phyloP scores from a whole-genome alignment of 129 eudicot genomes.

The Escallonia rubra region DNA sequence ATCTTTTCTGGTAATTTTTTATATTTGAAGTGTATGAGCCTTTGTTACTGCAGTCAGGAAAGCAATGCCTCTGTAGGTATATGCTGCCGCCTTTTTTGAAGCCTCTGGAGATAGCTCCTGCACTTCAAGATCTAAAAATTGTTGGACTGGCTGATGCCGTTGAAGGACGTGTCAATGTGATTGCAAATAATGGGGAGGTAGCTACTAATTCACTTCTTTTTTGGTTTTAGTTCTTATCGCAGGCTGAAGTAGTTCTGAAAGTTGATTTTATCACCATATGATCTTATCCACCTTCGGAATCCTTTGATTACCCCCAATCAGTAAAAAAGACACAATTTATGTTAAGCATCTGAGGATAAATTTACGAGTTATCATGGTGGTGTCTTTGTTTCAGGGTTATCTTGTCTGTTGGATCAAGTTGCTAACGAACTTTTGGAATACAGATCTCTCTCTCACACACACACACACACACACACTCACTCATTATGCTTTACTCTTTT shows the following conservation, averaged over 20 bases:
- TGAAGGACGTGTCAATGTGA: conserved; percentile 79
- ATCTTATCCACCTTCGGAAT: background rate
- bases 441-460: background rate
- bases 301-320: background rate
- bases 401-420: too few relatives aligned
- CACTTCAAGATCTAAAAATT: conserved; percentile 47
- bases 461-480: too few relatives aligned
- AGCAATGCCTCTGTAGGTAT: conserved; percentile 85
- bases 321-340: too few relatives aligned
- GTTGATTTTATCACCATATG: background rate
- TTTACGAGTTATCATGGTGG: too few relatives aligned
- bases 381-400: too few relatives aligned
- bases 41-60: conserved; percentile 69
- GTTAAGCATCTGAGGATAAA: too few relatives aligned
- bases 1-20: background rate
- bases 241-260: background rate
- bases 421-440: too few relatives aligned
- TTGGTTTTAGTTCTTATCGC: conserved; percentile 1
- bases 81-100: conserved; percentile 44
- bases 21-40: conserved; percentile 9
- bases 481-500: too few relatives aligned
- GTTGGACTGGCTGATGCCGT: conserved; percentile 81
- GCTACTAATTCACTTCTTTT: conserved; percentile 3
- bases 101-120: conserved; percentile 37
- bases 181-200: conserved; percentile 76